These are phyloP conservation scores for Puccinia coronata DNA, from an alignment of 1,284 basidiomycete genomes.

Conservation along the genomic window DNA sequence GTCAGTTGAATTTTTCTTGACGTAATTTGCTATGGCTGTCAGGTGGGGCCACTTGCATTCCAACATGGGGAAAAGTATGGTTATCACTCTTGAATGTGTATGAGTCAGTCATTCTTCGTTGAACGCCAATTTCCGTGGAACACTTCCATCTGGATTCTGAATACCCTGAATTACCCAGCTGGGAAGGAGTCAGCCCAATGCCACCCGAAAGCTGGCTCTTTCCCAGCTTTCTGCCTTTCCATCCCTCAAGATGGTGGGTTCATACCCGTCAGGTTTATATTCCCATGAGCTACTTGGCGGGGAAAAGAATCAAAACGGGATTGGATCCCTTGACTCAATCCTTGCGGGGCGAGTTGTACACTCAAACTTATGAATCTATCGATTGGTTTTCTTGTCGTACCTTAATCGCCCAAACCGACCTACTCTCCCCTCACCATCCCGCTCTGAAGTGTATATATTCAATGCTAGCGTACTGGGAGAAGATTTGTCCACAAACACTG, in stretches of 20 bases:
- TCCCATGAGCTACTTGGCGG: slow-evolving; percentile 75
- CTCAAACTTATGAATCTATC: slow-evolving; percentile 79
- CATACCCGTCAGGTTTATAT: slow-evolving; percentile 87
- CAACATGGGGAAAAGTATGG: slow-evolving; percentile 98
- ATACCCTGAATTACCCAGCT: too few species aligned
- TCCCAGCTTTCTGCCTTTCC: slow-evolving; percentile 87
- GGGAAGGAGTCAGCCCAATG: slow-evolving; percentile 90
- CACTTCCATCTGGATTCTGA: too few species aligned
- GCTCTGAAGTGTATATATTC: slow-evolving; percentile 22
- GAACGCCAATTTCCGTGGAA: too few species aligned
- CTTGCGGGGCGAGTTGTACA: slow-evolving; percentile 87
- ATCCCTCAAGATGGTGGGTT: slow-evolving; percentile 97
- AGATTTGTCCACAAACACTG: slow-evolving; percentile 21
- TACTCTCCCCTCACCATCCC: slow-evolving; percentile 25
- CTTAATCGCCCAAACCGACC: slow-evolving; percentile 51
- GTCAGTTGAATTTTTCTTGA: neutral
- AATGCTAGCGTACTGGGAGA: slow-evolving; percentile 30
- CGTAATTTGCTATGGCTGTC: neutral
- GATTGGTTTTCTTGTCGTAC: slow-evolving; percentile 68
- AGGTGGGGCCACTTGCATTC: slow-evolving; percentile 79
- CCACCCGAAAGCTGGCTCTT: slow-evolving; percentile 91
- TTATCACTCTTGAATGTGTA: slow-evolving; percentile 87
- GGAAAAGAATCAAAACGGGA: slow-evolving; percentile 72
- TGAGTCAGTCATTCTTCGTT: slow-evolving; percentile 60
- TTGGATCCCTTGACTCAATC: slow-evolving; percentile 78